Evolutionary conservation across 768 basidiomycete species (phyloP), one percentile per base, ranked within the genome.

Genomic region (Inosperma sp.): DNA sequence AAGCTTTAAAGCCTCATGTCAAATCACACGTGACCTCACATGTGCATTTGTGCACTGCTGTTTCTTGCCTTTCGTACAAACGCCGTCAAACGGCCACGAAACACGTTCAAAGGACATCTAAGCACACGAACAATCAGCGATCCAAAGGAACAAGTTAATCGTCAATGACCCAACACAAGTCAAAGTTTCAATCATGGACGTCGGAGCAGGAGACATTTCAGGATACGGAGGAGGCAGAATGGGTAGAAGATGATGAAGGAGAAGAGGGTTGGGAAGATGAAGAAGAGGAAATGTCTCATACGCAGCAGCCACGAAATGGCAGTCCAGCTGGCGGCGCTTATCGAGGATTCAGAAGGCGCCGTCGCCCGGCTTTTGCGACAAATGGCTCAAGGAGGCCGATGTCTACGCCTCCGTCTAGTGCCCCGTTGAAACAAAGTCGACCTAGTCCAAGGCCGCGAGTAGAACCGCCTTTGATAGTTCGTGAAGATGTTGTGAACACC

Each of bases 231-330:
- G n/a, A n/a, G n/a, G n/a, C n/a, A n/a, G n/a, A n/a, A n/a, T 43
- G 16, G 57, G 56, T 42, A 57, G 65, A 5, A 44, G 22, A 27
- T 7, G 42, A 10, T 3, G 34, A n/a, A n/a, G n/a, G 42, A 16
- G 34, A 37, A 10, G 27, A 37, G 23, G 55, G 23, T 33, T 76
- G 71, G 75, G 68, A 71, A 53, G 72, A 75, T 48, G 54, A 56
- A 22, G 53, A 47, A 12, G 35, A 37, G 21, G 26, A 40, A 0
- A 19, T 34, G 9, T 45, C 13, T 13, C 50, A 36, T 13, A 1
- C 22, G 23, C 17, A 17, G 10, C 7, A 30, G 34, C 30, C 50
- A 36, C 50, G 50, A 29, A 7, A 41, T 9, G 42, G 31, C 7
- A 51, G 50, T 37, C 50, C 48, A 43, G 29, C 19, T 42, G 39